Conservation (phyloP, 2,329 filamentous ascomycete genomes). For the Fusarium tuaranense region DNA sequence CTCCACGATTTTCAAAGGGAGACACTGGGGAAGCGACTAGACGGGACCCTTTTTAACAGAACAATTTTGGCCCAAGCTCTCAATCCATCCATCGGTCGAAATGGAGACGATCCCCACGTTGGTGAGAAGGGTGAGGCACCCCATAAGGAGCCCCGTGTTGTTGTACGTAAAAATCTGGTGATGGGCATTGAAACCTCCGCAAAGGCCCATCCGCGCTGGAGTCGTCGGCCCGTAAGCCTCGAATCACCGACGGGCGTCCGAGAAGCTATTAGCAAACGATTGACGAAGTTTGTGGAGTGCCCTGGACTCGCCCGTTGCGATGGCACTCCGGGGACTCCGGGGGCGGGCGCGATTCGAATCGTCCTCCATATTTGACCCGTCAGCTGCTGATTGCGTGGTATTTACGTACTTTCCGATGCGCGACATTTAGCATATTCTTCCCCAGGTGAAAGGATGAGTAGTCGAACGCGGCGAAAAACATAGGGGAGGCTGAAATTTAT, state of each 20-base stretch:
- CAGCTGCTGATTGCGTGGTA: not conserved
- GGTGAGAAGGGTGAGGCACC: not conserved
- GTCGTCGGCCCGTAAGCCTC: not conserved
- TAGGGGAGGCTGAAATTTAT: slow-evolving; percentile 1
- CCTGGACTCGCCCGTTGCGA: not conserved
- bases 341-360: not conserved
- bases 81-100: not conserved
- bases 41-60: not conserved
- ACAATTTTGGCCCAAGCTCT: not conserved
- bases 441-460: not conserved
- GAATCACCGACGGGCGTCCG: not conserved
- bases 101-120: slow-evolving; percentile 10
- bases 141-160: slow-evolving; percentile 6
- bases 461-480: not conserved
- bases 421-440: not conserved
- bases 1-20: not conserved
- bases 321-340: not conserved
- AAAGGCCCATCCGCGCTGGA: not conserved
- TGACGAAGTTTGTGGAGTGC: not conserved
- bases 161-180: slow-evolving; percentile 32
- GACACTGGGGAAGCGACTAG: not conserved
- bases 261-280: slow-evolving; percentile 4
- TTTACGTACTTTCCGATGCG: not conserved
- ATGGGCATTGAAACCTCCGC: slow-evolving; percentile 8
- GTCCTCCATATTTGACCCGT: not conserved